phyloP scores from a whole-genome alignment of 106 monocot genomes.

The Vanilla planifolia region DNA sequence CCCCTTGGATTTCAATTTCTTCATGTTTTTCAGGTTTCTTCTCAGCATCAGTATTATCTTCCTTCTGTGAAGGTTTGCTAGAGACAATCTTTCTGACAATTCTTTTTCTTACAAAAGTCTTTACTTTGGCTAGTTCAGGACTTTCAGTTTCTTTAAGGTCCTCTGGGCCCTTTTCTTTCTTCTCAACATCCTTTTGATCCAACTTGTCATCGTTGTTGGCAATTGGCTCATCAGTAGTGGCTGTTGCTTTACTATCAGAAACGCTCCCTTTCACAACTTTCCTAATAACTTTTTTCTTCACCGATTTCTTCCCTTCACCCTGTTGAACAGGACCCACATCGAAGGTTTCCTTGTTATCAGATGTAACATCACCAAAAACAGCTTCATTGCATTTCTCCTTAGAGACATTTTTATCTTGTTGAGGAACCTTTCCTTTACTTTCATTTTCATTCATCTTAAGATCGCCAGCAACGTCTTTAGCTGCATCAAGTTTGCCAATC shows the following conservation, averaged over 20 bases:
- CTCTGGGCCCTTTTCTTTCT: constrained; percentile 15
- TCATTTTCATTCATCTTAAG: constrained; percentile 22
- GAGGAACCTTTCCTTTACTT: constrained; percentile 18
- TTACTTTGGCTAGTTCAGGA: constrained; percentile 15
- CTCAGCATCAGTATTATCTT: constrained; percentile 15
- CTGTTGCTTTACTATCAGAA: constrained; percentile 30
- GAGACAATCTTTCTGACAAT: constrained; percentile 24
- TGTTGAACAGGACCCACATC: constrained; percentile 11
- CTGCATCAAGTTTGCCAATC: constrained; percentile 11
- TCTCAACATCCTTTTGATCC: constrained; percentile 16
- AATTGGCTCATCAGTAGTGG: constrained; percentile 15
- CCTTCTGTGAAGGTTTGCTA: constrained; percentile 29
- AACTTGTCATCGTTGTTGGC: constrained; percentile 23
- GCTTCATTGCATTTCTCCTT: constrained; percentile 16
- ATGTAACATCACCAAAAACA: constrained; percentile 7
- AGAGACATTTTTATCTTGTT: constrained; percentile 12
- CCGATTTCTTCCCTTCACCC: constrained; percentile 16
- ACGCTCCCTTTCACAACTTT: constrained; percentile 48
- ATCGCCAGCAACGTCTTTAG: constrained; percentile 12
- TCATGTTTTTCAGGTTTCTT: constrained; percentile 20
- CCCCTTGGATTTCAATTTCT: constrained; percentile 20
- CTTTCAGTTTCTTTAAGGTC: constrained; percentile 7
- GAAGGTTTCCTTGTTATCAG: constrained; percentile 4
- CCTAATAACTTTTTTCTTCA: constrained; percentile 48
- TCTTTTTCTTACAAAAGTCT: constrained; percentile 39